These are phyloP conservation scores for button mushroom (Agaricus bisporus) DNA, from an alignment of 768 basidiomycete genomes.

Conservation along the genomic window DNA sequence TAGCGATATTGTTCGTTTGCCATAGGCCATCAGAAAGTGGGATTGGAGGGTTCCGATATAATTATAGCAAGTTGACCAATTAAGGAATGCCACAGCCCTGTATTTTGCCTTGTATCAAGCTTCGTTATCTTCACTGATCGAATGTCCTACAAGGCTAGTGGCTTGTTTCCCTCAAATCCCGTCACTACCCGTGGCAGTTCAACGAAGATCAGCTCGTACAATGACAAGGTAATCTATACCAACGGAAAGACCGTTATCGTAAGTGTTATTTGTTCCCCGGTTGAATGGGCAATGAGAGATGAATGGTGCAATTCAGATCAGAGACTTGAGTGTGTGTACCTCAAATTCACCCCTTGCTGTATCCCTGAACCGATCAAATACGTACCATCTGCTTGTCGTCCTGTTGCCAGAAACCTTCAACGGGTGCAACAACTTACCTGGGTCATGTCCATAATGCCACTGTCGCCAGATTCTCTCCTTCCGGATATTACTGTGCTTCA, in stretches of 20 bases:
- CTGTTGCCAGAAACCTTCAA: not conserved
- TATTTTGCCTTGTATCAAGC: too few species aligned
- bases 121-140: not conserved
- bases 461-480: constrained; percentile 87
- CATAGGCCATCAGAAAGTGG: too few species aligned
- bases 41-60: too few species aligned
- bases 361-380: not conserved
- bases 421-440: constrained; percentile 61
- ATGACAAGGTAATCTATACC: constrained; percentile 80
- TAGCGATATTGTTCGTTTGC: too few species aligned
- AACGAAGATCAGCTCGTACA: constrained; percentile 33
- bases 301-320: constrained; percentile 43
- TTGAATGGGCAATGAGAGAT: not conserved
- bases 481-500: constrained; percentile 93
- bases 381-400: not conserved
- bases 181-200: constrained; percentile 25
- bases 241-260: constrained; percentile 85
- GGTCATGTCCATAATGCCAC: constrained; percentile 83
- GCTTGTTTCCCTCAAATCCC: constrained; percentile 63
- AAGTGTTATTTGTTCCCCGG: constrained; percentile 24
- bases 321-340: constrained; percentile 67
- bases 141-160: constrained; percentile 38
- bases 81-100: not conserved
- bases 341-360: not conserved
- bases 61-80: not conserved